Evolutionary conservation across 2,329 filamentous ascomycete genomes (phyloP).

Genomic region (Geosmithia putterillii): DNA sequence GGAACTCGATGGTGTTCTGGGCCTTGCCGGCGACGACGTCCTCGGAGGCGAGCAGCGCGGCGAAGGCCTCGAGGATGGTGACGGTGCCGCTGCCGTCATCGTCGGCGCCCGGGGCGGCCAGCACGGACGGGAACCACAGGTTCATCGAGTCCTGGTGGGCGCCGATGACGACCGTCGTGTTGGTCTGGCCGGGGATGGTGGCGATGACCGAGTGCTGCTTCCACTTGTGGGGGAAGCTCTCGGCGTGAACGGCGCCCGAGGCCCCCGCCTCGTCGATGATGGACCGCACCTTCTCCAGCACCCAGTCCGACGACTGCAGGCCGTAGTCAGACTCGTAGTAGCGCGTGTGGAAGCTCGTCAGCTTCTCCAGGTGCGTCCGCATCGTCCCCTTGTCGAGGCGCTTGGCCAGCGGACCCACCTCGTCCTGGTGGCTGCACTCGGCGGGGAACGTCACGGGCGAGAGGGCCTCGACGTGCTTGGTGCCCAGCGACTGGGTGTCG

Average conservation of each 20-base stretch:
- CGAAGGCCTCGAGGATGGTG: conserved; percentile 85
- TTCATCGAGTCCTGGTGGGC: conserved; percentile 96
- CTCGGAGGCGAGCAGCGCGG: conserved; percentile 63
- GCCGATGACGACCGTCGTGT: conserved; percentile 80
- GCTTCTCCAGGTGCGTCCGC: conserved; percentile 62
- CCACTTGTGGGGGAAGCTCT: conserved; percentile 74
- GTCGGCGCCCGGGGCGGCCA: conserved; percentile 85
- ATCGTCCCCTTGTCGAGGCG: conserved; percentile 66
- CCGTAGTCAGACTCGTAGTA: conserved; percentile 75
- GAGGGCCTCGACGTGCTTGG: conserved; percentile 19
- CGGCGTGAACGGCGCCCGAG: conserved; percentile 52
- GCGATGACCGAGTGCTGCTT: conserved; percentile 85
- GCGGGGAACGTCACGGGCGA: conserved; percentile 48
- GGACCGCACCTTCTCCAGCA: conserved; percentile 60
- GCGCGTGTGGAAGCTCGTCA: conserved; percentile 69
- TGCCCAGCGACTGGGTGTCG: conserved; percentile 48
- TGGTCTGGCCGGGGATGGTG: conserved; percentile 73
- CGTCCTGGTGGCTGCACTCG: conserved; percentile 50
- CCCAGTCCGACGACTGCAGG: conserved; percentile 76
- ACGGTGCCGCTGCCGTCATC: conserved; percentile 90
- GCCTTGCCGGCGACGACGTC: conserved; percentile 59
- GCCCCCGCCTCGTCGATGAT: conserved; percentile 63
- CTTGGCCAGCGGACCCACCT: conserved; percentile 53
- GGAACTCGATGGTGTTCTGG: conserved; percentile 85
- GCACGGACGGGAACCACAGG: conserved; percentile 70